A percentile compares a stretch with the other conserved stretches of the same genome.
Evolutionary conservation across 2,329 filamentous ascomycete genomes (phyloP).

Genomic region (Graphilbum ipis-grandicollis): DNA sequence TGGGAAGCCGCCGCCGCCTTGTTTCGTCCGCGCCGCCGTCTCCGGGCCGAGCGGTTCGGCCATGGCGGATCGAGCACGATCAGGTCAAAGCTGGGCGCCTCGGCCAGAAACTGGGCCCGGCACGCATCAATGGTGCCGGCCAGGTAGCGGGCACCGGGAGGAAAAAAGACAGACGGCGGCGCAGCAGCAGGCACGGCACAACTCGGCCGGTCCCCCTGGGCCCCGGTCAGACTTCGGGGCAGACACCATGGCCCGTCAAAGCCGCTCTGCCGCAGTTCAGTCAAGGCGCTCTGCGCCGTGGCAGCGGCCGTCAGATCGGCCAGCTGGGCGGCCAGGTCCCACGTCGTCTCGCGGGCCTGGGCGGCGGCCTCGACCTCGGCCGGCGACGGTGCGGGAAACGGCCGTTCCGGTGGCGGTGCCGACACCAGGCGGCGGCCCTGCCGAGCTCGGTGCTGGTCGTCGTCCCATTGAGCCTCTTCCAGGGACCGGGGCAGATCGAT

Average conservation of each 20-base stretch:
- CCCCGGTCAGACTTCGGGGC: conserved; percentile 14
- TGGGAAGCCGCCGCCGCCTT: background rate
- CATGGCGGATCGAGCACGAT: conserved; percentile 64
- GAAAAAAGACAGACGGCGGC: conserved; percentile 13
- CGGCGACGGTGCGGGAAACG: conserved; percentile 27
- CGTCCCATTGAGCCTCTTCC: conserved; percentile 37
- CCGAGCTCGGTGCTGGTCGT: background rate
- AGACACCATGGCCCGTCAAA: conserved; percentile 26
- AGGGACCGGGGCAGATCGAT: conserved; percentile 57
- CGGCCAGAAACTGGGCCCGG: conserved; percentile 21
- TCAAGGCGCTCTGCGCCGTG: conserved; percentile 25
- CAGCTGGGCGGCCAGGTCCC: conserved; percentile 27
- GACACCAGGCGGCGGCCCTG: conserved; percentile 24
- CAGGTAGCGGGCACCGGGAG: conserved; percentile 25
- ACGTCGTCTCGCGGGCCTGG: conserved; percentile 3
- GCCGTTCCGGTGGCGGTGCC: conserved; percentile 21
- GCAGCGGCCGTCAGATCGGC: conserved; percentile 36
- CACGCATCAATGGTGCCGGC: conserved; percentile 28
- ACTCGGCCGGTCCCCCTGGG: background rate
- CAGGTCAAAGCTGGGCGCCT: conserved; percentile 40
- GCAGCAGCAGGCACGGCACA: background rate
- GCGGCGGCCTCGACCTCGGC: conserved; percentile 3
- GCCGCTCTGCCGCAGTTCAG: conserved; percentile 17
- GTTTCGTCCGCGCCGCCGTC: conserved; percentile 1
- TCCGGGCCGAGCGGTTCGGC: conserved; percentile 57